phyloP scores from a whole-genome alignment of 495 filamentous ascomycete genomes.

The Tuber magnatum region DNA sequence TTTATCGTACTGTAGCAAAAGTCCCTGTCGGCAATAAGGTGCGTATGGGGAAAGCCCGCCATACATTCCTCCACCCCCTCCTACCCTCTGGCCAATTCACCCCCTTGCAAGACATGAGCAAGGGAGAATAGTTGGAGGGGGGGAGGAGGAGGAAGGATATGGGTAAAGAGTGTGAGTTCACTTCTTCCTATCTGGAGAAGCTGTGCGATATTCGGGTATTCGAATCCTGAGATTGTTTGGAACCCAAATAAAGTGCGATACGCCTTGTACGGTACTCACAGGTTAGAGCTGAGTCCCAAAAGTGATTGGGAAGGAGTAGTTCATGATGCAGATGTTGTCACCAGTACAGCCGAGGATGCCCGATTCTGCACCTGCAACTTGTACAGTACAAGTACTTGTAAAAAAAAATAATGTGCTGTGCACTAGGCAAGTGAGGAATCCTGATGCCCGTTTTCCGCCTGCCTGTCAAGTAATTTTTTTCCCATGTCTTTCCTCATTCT shows the following conservation, averaged over 20 bases:
- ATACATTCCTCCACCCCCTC: slow-evolving; percentile 13
- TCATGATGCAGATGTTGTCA: neutral
- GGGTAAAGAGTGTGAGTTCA: neutral
- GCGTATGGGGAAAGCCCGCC: slow-evolving; percentile 24
- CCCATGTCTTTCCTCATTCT: neutral
- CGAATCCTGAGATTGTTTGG: neutral
- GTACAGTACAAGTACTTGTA: neutral
- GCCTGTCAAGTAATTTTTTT: neutral
- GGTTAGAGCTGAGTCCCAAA: neutral
- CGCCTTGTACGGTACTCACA: neutral
- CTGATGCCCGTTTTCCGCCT: slow-evolving; percentile 19
- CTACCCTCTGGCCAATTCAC: neutral
- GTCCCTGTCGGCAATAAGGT: slow-evolving; percentile 32
- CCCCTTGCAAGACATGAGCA: slow-evolving; percentile 3
- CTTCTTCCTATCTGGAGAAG: neutral
- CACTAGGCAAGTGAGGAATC: slow-evolving; percentile 29
- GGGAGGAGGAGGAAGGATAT: neutral
- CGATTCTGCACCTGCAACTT: neutral
- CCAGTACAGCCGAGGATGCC: neutral
- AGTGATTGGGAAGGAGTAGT: neutral
- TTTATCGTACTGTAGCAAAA: slow-evolving; percentile 33
- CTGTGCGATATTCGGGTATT: neutral
- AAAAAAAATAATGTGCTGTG: neutral
- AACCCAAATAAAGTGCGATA: neutral
- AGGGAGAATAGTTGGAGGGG: neutral